phyloP scores from a whole-genome alignment of 2,329 filamentous ascomycete species.

The Pyrenochaeta sp. region DNA sequence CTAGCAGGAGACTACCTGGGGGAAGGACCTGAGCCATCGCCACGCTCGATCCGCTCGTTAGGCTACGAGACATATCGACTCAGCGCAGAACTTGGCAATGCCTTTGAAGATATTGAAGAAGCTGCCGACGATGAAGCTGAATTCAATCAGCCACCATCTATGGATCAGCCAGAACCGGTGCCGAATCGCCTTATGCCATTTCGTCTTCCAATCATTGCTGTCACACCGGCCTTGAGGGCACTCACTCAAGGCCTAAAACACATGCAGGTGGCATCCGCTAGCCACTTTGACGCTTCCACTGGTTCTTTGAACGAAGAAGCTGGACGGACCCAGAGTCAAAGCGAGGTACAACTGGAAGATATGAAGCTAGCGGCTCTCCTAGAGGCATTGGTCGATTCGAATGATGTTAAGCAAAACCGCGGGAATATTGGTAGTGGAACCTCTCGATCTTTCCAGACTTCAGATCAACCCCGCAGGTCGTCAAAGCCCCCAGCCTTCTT shows the following conservation, averaged over 20 bases:
- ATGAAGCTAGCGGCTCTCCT: constrained; percentile 46
- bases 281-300: constrained; percentile 18
- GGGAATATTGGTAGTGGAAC: constrained; percentile 11
- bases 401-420: constrained; percentile 39
- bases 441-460: neutral
- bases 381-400: constrained; percentile 44
- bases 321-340: constrained; percentile 30
- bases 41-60: constrained; percentile 55
- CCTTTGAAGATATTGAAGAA: constrained; percentile 39
- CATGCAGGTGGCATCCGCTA: constrained; percentile 13
- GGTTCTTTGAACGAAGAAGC: constrained; percentile 22
- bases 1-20: constrained; percentile 75
- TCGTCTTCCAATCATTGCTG: constrained; percentile 25
- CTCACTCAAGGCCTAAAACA: constrained; percentile 25
- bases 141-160: constrained; percentile 16
- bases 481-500: constrained; percentile 36
- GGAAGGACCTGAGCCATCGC: constrained; percentile 64
- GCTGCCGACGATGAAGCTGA: constrained; percentile 51
- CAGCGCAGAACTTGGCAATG: constrained; percentile 37
- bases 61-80: constrained; percentile 64
- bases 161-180: constrained; percentile 19
- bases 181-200: constrained; percentile 18
- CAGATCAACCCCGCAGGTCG: constrained; percentile 3
- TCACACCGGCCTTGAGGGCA: constrained; percentile 27
- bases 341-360: constrained; percentile 47